A percentile compares a stretch with the other conserved stretches of the same genome.
These are phyloP conservation scores for Arthroderma sp. DNA, from an alignment of 2,329 filamentous ascomycete genomes.

Conservation along the genomic window DNA sequence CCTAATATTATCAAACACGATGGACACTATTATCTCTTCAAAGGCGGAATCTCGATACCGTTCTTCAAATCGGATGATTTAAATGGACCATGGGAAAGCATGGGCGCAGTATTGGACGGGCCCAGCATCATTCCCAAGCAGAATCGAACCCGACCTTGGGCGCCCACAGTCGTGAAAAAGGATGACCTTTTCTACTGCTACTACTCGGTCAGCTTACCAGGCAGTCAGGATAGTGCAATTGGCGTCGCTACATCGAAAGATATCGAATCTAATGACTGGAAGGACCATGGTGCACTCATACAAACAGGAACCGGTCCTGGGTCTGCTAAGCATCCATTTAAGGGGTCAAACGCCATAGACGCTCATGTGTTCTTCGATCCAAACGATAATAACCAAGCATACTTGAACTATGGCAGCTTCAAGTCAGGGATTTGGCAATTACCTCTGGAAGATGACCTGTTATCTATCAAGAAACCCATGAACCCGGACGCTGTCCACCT, in stretches of 20 bases:
- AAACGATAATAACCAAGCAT: slow-evolving; percentile 13
- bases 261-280: slow-evolving; percentile 18
- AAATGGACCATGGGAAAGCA: slow-evolving; percentile 20
- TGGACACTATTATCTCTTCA: slow-evolving; percentile 23
- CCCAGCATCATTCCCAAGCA: slow-evolving; percentile 19
- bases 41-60: slow-evolving; percentile 18
- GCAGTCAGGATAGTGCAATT: slow-evolving; percentile 23
- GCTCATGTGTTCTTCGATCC: slow-evolving; percentile 18
- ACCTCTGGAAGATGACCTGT: slow-evolving; percentile 19
- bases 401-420: slow-evolving; percentile 24
- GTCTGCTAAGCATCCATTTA: slow-evolving; percentile 20
- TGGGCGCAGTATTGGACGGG: slow-evolving; percentile 20
- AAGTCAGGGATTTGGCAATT: slow-evolving; percentile 26
- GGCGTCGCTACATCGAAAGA: slow-evolving; percentile 21
- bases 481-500: slow-evolving; percentile 18
- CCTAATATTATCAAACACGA: slow-evolving; percentile 21
- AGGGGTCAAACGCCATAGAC: slow-evolving; percentile 26
- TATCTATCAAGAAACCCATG: slow-evolving; percentile 15
- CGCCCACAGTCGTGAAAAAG: slow-evolving; percentile 20
- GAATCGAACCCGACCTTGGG: slow-evolving; percentile 23
- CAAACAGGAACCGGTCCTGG: slow-evolving; percentile 17
- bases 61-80: slow-evolving; percentile 16
- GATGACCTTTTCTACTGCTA: slow-evolving; percentile 24
- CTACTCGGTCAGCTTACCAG: slow-evolving; percentile 20
- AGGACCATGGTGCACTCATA: slow-evolving; percentile 23